Base-by-base conservation (phyloP, 2,329 filamentous ascomycete species). In the Monilinia fructigena region DNA sequence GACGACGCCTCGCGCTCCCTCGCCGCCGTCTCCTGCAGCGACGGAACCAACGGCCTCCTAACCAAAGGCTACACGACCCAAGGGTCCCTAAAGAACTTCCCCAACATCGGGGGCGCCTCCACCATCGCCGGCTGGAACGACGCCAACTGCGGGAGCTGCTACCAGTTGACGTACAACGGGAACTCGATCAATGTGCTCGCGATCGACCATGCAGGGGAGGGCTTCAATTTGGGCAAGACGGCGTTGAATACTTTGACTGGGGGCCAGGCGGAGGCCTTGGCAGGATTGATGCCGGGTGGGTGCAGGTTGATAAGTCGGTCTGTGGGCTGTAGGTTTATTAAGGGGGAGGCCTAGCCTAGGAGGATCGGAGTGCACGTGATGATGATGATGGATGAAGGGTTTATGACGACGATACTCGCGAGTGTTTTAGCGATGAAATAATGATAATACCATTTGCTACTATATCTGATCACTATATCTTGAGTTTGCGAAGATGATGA, bases 1-100 rank as follows among this genome's bases (percentile, higher is more conserved):
- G 90, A 93, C 75, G 79, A 88, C 69, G 76, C 76, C 55, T 71
- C 71, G 68, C 83, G 86, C 67, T 80, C 84, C 55, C 76, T 93
- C 65, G 81, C 78, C 45, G 76, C 74, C 6, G 82, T 92, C 55
- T 76, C 87, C 68, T 92, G 89, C 83, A 89, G 86, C 42, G 86
- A 91, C 74, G 89, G 89, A 65, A 56, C 69, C 68, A 88, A 91
- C 77, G 89, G 89, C 67, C 82, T 92, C 69, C 85, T 85, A 69
- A 86, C 83, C 72, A 83, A 81, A 50, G 71, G 72, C 42, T 74
- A 84, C 85, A 74, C 78, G 63, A 85, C 78, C 0, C 84, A 86
- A 77, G 80, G 81, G 63, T 73, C 80, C 40, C 76, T 86, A 70
- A 79, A 80, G 20, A 69, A 71, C 47, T 87, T 84, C 78, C 82